Conservation (phyloP, 352 stramenopile genomes). For the Phytophthora pistaciae region DNA sequence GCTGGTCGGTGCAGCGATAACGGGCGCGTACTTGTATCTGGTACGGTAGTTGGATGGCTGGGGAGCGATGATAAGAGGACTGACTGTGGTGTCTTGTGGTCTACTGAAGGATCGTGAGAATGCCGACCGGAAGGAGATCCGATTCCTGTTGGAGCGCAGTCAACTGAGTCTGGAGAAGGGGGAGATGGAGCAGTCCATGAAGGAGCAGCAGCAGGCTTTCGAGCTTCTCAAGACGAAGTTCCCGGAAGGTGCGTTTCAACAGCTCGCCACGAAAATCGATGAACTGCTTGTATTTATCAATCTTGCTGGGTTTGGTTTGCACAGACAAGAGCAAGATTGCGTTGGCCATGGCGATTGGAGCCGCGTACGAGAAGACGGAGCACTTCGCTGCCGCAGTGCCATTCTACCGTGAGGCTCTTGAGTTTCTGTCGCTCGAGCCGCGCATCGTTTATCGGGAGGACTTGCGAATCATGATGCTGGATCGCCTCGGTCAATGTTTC, state of each 20-base stretch:
- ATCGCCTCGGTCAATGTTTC: conserved; percentile 77
- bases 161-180: conserved; percentile 21
- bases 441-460: conserved; percentile 30
- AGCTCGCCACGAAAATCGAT: too few relatives aligned
- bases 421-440: conserved; percentile 29
- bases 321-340: conserved; percentile 69
- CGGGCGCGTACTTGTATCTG: conserved; percentile 24
- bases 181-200: conserved; percentile 22
- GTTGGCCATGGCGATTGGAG: conserved; percentile 65
- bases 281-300: neutral
- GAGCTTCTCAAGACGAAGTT: conserved; percentile 22
- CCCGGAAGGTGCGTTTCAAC: conserved; percentile 7
- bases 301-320: neutral
- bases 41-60: neutral
- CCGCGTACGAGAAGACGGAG: conserved; percentile 64
- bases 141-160: conserved; percentile 17
- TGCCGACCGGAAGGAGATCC: conserved; percentile 23
- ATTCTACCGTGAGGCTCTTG: conserved; percentile 68
- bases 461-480: conserved; percentile 54
- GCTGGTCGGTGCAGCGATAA: neutral
- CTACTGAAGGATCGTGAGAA: conserved; percentile 16
- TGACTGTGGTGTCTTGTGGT: neutral
- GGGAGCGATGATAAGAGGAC: neutral
- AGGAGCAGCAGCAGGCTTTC: conserved; percentile 19
- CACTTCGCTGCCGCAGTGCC: conserved; percentile 44